phyloP scores from a whole-genome alignment of 306 rosid genomes.

The Ammopiptanthus mongolicus region DNA sequence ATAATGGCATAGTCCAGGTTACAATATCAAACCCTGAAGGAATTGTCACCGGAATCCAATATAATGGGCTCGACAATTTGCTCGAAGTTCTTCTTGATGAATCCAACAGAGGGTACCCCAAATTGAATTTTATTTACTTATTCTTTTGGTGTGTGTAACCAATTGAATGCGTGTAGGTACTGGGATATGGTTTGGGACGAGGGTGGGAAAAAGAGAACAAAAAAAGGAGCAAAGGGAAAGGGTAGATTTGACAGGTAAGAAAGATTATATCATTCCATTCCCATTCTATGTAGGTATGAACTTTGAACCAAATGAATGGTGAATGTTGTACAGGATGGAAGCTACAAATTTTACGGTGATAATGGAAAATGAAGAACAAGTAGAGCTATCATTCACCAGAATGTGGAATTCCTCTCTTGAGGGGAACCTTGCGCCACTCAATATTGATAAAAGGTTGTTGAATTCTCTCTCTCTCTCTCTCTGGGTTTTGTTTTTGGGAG shows the following conservation, averaged over 20 bases:
- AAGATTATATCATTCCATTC: neutral
- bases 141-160: neutral
- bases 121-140: neutral
- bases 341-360: slow-evolving; percentile 41
- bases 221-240: slow-evolving; percentile 36
- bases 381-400: slow-evolving; percentile 76
- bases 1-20: slow-evolving; percentile 81
- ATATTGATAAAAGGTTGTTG: slow-evolving; percentile 77
- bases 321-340: slow-evolving; percentile 25
- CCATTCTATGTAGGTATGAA: neutral
- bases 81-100: slow-evolving; percentile 68
- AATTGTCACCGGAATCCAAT: slow-evolving; percentile 63
- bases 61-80: slow-evolving; percentile 76
- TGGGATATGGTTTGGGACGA: slow-evolving; percentile 50
- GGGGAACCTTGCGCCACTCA: slow-evolving; percentile 68
- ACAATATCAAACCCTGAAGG: slow-evolving; percentile 82
- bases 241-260: slow-evolving; percentile 38
- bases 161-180: slow-evolving; percentile 25
- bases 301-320: neutral
- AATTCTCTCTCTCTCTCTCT: neutral
- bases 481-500: neutral
- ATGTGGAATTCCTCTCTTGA: slow-evolving; percentile 65
- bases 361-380: slow-evolving; percentile 70
- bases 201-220: slow-evolving; percentile 11
- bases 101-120: slow-evolving; percentile 33